A percentile compares a stretch with the other conserved stretches of the same genome.
Conservation (phyloP, 1,139 yeast species). For the Tardiomyces digboiensis region DNA sequence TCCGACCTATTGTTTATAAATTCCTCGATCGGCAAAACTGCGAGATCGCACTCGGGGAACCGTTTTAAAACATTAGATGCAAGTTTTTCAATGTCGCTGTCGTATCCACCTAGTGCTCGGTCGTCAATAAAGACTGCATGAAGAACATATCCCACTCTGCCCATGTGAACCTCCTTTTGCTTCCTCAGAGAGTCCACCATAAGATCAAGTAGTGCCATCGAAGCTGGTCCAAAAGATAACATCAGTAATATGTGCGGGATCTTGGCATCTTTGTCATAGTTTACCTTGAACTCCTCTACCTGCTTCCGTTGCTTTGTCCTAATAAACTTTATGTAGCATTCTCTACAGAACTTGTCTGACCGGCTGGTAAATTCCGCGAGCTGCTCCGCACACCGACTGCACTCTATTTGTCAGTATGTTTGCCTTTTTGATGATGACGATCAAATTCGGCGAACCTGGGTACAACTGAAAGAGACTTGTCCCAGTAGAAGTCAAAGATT, state of each 20-base stretch:
- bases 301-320: slow-evolving; percentile 73
- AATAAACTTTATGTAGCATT: slow-evolving; percentile 66
- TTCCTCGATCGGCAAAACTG: not conserved
- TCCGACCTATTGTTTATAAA: not conserved
- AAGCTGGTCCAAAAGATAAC: slow-evolving; percentile 55
- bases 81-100: not conserved
- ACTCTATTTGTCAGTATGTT: too few species aligned
- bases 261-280: slow-evolving; percentile 24
- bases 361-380: slow-evolving; percentile 45
- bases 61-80: not conserved
- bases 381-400: slow-evolving; percentile 42
- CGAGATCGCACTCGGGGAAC: not conserved
- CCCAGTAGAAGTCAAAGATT: too few species aligned
- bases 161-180: slow-evolving; percentile 50
- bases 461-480: too few species aligned
- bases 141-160: slow-evolving; percentile 59
- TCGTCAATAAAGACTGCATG: slow-evolving; percentile 47
- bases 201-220: slow-evolving; percentile 61
- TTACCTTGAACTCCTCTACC: slow-evolving; percentile 69
- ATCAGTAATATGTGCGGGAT: slow-evolving; percentile 45
- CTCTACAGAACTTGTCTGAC: slow-evolving; percentile 40
- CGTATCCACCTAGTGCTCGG: not conserved
- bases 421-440: too few species aligned
- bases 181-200: slow-evolving; percentile 50
- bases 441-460: too few species aligned